phyloP scores from a whole-genome alignment of 768 basidiomycete species.

The Amanita inopinata region DNA sequence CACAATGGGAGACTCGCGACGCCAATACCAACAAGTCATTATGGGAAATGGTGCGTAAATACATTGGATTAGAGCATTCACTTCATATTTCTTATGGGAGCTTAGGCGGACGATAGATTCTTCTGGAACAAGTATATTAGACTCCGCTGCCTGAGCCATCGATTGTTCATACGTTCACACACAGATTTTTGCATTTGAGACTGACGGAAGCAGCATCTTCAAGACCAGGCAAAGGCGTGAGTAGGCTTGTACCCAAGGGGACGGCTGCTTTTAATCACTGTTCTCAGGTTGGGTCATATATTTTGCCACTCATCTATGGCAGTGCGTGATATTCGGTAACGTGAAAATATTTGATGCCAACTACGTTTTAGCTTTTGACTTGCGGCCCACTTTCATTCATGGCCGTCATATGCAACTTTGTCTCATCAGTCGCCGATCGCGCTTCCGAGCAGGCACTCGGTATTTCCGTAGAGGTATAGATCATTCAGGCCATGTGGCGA shows the following conservation, averaged over 20 bases:
- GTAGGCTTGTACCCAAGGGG: constrained; percentile 18
- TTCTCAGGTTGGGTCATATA: constrained; percentile 71
- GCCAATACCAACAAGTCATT: constrained; percentile 44
- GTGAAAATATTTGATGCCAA: constrained; percentile 7
- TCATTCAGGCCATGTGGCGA: constrained; percentile 80
- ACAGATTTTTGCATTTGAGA: constrained; percentile 29
- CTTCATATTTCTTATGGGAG: constrained; percentile 4
- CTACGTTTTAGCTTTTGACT: constrained; percentile 62
- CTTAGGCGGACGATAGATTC: constrained; percentile 87
- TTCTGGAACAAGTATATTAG: constrained; percentile 88
- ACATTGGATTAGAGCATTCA: neutral
- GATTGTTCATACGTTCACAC: constrained; percentile 26
- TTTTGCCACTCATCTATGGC: constrained; percentile 90
- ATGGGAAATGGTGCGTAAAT: constrained; percentile 66
- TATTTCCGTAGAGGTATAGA: constrained; percentile 96
- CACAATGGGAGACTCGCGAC: constrained; percentile 56
- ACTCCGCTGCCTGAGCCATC: constrained; percentile 53
- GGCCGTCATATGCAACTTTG: constrained; percentile 72
- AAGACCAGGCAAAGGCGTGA: constrained; percentile 55
- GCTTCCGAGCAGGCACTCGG: constrained; percentile 91
- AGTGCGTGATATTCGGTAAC: constrained; percentile 45
- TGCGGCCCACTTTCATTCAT: constrained; percentile 66
- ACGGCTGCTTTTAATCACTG: too few species aligned
- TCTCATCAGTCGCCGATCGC: constrained; percentile 88
- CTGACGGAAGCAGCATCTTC: constrained; percentile 30